These are phyloP conservation scores for Anthostomella pinea DNA, from an alignment of 2,329 filamentous ascomycete genomes.

Conservation along the genomic window DNA sequence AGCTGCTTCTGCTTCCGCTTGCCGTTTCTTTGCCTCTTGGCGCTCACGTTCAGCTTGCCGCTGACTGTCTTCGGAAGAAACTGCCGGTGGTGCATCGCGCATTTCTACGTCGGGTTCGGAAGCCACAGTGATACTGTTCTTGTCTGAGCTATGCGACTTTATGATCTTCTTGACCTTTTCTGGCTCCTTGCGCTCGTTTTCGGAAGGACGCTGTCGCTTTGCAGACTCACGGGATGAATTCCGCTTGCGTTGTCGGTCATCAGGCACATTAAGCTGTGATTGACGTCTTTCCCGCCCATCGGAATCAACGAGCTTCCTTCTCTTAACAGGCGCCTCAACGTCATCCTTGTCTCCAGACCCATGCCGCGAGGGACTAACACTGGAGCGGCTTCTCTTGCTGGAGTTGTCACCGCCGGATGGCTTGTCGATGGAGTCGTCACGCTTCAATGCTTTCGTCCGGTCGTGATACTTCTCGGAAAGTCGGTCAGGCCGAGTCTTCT, in stretches of 20 bases:
- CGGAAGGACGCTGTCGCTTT: constrained; percentile 31
- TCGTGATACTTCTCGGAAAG: constrained; percentile 56
- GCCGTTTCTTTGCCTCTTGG: constrained; percentile 35
- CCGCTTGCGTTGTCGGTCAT: constrained; percentile 44
- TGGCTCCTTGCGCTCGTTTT: constrained; percentile 36
- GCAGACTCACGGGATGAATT: constrained; percentile 40
- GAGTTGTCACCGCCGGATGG: constrained; percentile 49
- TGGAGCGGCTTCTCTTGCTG: constrained; percentile 57
- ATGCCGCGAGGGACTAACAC: constrained; percentile 56
- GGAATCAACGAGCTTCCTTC: constrained; percentile 54
- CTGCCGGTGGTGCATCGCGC: constrained; percentile 42
- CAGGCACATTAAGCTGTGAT: constrained; percentile 43
- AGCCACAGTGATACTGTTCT: constrained; percentile 53
- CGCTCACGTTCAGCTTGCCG: constrained; percentile 34
- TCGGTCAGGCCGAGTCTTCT: constrained; percentile 44
- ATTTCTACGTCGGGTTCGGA: constrained; percentile 56
- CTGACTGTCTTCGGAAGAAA: constrained; percentile 26
- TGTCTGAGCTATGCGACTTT: constrained; percentile 44
- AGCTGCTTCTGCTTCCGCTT: constrained; percentile 30
- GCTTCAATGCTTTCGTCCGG: constrained; percentile 58
- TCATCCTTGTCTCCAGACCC: constrained; percentile 53
- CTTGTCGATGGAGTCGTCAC: constrained; percentile 58
- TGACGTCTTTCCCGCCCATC: constrained; percentile 50
- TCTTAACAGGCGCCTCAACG: constrained; percentile 50
- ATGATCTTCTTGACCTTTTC: constrained; percentile 41